Conservation (phyloP, 148 eudicot genomes). For the Camellia lanceoleosa region DNA sequence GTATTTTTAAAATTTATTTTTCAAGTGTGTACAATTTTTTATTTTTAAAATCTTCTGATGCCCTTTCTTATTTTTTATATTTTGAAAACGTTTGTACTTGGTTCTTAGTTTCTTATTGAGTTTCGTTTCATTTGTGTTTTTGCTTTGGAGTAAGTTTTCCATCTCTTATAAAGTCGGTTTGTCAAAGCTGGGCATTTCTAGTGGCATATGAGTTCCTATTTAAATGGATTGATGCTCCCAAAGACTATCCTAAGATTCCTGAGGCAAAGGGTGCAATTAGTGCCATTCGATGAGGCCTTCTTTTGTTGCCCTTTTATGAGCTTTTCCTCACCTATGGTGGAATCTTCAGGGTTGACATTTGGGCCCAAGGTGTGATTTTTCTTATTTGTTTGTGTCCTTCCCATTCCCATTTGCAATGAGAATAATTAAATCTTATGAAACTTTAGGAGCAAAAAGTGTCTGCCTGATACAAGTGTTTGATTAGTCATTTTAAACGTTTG, state of each 20-base stretch:
- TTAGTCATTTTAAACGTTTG: constrained; percentile 4
- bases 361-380: constrained; percentile 87
- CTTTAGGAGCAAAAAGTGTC: too few species aligned
- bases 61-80: background rate
- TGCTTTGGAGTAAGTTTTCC: constrained; percentile 35
- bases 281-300: constrained; percentile 73
- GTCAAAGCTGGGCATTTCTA: constrained; percentile 65
- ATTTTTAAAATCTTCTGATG: background rate
- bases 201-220: constrained; percentile 43
- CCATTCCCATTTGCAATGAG: background rate
- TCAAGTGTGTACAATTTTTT: background rate
- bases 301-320: constrained; percentile 86
- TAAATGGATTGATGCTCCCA: constrained; percentile 40
- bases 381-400: constrained; percentile 5
- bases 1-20: background rate
- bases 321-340: constrained; percentile 97
- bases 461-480: constrained; percentile 1
- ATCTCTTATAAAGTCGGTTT: constrained; percentile 45
- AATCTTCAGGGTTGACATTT: constrained; percentile 79
- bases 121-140: constrained; percentile 14
- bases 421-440: background rate
- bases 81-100: background rate
- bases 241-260: constrained; percentile 59
- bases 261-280: constrained; percentile 79
- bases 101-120: background rate